These are phyloP conservation scores for Passalora sequoiae DNA, from an alignment of 2,329 filamentous ascomycete species.

Conservation along the genomic window DNA sequence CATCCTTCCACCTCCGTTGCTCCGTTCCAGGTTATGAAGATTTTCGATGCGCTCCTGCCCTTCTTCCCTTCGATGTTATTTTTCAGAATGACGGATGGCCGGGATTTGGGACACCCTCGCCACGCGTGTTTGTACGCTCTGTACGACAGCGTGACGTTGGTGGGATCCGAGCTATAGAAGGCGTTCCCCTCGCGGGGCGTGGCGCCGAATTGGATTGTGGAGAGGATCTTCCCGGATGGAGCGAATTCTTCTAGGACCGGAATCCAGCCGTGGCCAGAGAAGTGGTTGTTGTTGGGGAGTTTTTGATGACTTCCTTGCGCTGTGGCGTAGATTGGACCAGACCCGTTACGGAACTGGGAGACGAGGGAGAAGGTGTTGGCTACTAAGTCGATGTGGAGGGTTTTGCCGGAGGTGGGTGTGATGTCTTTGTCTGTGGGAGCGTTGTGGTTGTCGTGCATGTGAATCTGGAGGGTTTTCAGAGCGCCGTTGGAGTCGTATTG, in stretches of 20 bases:
- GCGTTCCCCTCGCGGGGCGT: not conserved
- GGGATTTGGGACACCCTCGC: constrained; percentile 18
- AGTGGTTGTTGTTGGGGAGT: constrained; percentile 16
- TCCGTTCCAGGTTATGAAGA: constrained; percentile 50
- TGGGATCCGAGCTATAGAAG: not conserved
- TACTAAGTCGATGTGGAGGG: constrained; percentile 13
- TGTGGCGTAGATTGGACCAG: constrained; percentile 17
- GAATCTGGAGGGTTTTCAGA: constrained; percentile 5
- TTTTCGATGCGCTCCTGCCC: not conserved
- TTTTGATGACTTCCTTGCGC: constrained; percentile 19
- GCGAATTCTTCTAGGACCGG: constrained; percentile 21
- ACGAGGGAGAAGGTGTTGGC: constrained; percentile 10
- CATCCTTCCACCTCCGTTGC: constrained; percentile 42
- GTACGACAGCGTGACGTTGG: constrained; percentile 16
- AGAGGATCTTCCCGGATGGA: constrained; percentile 8
- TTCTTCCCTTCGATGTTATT: constrained; percentile 13
- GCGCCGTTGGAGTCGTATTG: not conserved
- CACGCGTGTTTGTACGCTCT: constrained; percentile 20
- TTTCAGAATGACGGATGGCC: constrained; percentile 8
- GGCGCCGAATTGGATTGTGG: constrained; percentile 18
- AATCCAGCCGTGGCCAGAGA: constrained; percentile 19
- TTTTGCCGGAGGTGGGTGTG: constrained; percentile 19
- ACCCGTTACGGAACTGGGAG: constrained; percentile 12
- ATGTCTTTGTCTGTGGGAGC: constrained; percentile 19
- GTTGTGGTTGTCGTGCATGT: constrained; percentile 21